A percentile compares a stretch with the other conserved stretches of the same genome.
phyloP scores from a whole-genome alignment of 179 eudicot genomes.

The Beta macrorhiza region DNA sequence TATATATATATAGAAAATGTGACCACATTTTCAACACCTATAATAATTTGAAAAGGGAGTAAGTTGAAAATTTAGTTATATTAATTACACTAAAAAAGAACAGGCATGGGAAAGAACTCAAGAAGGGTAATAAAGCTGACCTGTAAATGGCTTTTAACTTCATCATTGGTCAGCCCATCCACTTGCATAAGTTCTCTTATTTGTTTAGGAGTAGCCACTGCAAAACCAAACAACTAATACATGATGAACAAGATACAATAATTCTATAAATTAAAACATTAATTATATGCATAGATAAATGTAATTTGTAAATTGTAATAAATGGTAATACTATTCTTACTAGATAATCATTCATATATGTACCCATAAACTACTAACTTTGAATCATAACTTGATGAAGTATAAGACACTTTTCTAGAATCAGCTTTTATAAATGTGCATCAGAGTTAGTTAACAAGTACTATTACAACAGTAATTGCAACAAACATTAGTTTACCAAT shows the following conservation, averaged over 20 bases:
- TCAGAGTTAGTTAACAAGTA: not conserved
- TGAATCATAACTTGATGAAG: not conserved
- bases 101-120: no score
- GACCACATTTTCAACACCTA: no score
- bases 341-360: not conserved
- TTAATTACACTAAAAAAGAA: no score
- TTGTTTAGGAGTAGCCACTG: slow-evolving; percentile 59
- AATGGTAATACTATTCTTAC: not conserved
- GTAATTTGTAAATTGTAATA: not conserved
- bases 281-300: not conserved
- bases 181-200: slow-evolving; percentile 52
- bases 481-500: not conserved
- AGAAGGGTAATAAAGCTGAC: slow-evolving; percentile 18
- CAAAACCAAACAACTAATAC: slow-evolving; percentile 18
- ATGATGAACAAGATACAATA: not conserved
- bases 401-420: not conserved
- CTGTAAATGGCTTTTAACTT: slow-evolving; percentile 62
- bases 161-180: slow-evolving; percentile 52
- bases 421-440: slow-evolving; percentile 4
- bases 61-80: no score
- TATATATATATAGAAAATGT: no score
- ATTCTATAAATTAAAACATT: not conserved
- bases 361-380: not conserved
- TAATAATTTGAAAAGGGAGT: no score
- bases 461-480: not conserved